Conservation (phyloP, 306 rosid species). For the Trifolium repens region DNA sequence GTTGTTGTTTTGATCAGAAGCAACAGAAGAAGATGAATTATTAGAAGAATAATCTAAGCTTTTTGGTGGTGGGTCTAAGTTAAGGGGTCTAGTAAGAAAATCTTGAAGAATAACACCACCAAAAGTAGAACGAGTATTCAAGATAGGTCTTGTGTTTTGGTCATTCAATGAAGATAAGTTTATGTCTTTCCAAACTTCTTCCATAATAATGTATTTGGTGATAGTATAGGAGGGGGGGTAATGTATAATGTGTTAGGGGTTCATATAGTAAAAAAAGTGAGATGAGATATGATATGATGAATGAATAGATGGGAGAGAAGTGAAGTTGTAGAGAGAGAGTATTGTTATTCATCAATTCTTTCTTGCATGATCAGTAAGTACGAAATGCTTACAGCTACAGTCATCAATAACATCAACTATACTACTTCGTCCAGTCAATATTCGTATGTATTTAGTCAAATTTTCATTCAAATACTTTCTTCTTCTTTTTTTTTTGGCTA, state of each 20-base stretch:
- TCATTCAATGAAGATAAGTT: slow-evolving; percentile 11
- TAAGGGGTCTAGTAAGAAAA: slow-evolving; percentile 60
- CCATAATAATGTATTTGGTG: neutral
- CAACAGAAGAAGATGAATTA: neutral
- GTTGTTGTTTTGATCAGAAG: neutral
- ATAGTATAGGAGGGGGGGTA: too few relatives aligned
- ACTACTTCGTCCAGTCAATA: too few relatives aligned
- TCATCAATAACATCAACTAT: neutral
- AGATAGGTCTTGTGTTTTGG: neutral
- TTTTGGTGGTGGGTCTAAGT: slow-evolving; percentile 47
- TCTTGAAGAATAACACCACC: slow-evolving; percentile 56
- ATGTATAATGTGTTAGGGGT: neutral
- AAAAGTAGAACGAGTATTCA: neutral
- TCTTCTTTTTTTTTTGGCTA: too few relatives aligned
- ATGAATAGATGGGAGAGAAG: neutral
- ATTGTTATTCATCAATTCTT: slow-evolving; percentile 7
- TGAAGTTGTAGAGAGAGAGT: slow-evolving; percentile 10
- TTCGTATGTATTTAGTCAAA: too few relatives aligned
- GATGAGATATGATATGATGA: neutral
- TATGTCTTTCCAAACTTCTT: slow-evolving; percentile 7
- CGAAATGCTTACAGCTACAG: slow-evolving; percentile 1
- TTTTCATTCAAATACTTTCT: too few relatives aligned
- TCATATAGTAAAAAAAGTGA: neutral
- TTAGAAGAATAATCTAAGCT: slow-evolving; percentile 27
- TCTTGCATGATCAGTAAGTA: neutral